Conservation (phyloP, 164 flowering plant genomes). For the Magnolia kwangsiensis region DNA sequence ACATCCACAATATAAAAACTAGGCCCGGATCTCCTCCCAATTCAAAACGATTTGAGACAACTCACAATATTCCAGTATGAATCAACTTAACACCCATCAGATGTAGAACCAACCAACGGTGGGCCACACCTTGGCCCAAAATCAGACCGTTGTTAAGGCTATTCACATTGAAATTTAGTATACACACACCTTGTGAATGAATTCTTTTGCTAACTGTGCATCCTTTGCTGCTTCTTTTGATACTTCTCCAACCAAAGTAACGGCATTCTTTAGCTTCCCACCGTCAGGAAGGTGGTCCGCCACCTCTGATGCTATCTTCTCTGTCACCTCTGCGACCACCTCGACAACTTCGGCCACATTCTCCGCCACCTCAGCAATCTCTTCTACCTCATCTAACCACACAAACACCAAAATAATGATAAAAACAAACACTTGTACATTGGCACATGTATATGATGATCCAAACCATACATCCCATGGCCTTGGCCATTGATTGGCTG, state of each 20-base stretch:
- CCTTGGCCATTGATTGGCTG: too few relatives aligned
- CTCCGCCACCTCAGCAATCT: constrained; percentile 26
- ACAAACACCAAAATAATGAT: not conserved
- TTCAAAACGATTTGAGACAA: too few relatives aligned
- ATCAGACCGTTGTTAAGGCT: too few relatives aligned
- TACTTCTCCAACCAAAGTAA: constrained; percentile 19
- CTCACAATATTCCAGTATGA: too few relatives aligned
- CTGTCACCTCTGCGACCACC: constrained; percentile 27
- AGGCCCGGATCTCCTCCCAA: not conserved
- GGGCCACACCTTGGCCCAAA: not conserved
- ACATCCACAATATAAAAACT: too few relatives aligned
- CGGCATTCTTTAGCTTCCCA: constrained; percentile 26
- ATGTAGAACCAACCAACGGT: not conserved
- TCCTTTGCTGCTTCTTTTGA: constrained; percentile 27
- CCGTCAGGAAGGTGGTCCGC: constrained; percentile 27
- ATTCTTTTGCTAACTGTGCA: constrained; percentile 24
- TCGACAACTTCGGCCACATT: constrained; percentile 27
- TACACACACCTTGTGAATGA: constrained; percentile 33
- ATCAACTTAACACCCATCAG: not conserved
- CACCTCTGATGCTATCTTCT: constrained; percentile 26
- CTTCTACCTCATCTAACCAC: constrained; percentile 12
- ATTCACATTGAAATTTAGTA: not conserved
- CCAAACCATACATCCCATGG: too few relatives aligned
- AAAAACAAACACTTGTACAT: not conserved
- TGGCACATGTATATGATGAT: too few relatives aligned